phyloP scores from a whole-genome alignment of 441 rosid genomes.

The Cnidoscolus chayamansa region DNA sequence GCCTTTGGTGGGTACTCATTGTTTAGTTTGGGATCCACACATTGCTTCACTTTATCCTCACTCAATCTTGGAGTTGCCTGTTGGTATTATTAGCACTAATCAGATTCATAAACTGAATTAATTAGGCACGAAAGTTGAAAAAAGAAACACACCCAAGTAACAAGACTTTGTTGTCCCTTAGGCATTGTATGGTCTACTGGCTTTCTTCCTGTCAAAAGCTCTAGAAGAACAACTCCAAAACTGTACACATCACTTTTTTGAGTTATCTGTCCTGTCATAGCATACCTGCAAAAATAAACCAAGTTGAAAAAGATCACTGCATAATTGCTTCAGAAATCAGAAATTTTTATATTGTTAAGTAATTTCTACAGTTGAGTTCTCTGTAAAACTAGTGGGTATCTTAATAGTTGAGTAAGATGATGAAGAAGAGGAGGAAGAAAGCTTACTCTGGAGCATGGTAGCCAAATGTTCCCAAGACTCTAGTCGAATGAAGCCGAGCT shows the following conservation, averaged over 20 bases:
- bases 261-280: slow-evolving; percentile 95
- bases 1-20: slow-evolving; percentile 91
- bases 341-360: no score
- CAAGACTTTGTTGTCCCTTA: slow-evolving; percentile 95
- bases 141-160: slow-evolving; percentile 69
- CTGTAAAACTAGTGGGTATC: no score
- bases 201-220: slow-evolving; percentile 92
- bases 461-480: slow-evolving; percentile 93
- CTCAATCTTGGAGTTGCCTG: slow-evolving; percentile 96
- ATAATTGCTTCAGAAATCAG: no score
- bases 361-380: no score
- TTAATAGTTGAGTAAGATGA: no score
- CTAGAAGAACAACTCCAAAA: slow-evolving; percentile 91
- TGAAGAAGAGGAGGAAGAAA: not conserved
- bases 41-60: slow-evolving; percentile 95
- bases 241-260: slow-evolving; percentile 97
- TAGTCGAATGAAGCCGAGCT: slow-evolving; percentile 86
- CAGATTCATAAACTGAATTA: not conserved
- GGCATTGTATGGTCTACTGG: slow-evolving; percentile 98
- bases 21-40: slow-evolving; percentile 87
- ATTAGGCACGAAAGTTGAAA: not conserved
- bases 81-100: not conserved
- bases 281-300: slow-evolving; percentile 52
- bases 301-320: not conserved
- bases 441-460: slow-evolving; percentile 96